Evolutionary conservation across 2,329 filamentous ascomycete species (phyloP).

Genomic region (Amauroascus verrucosus): DNA sequence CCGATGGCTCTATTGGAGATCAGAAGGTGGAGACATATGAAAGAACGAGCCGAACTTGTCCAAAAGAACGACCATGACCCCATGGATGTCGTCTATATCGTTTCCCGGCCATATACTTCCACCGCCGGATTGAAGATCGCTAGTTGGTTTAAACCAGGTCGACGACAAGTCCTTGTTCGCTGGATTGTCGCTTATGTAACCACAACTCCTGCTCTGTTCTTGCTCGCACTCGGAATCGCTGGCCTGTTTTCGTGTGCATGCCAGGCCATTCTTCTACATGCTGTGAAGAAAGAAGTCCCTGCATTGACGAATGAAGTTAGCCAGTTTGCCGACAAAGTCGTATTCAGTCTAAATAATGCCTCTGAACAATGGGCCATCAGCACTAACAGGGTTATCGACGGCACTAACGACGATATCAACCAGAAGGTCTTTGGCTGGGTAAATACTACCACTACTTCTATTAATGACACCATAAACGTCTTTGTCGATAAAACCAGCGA

Average conservation of each 20-base stretch:
- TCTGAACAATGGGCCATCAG: conserved; percentile 66
- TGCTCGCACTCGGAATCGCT: conserved; percentile 70
- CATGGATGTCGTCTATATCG: conserved; percentile 81
- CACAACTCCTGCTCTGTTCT: conserved; percentile 71
- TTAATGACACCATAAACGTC: conserved; percentile 74
- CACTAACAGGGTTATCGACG: conserved; percentile 61
- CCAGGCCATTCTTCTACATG: conserved; percentile 65
- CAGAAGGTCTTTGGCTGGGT: conserved; percentile 78
- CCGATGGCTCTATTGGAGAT: conserved; percentile 77
- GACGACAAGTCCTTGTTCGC: conserved; percentile 61
- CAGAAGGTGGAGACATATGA: conserved; percentile 62
- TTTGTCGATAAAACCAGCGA: conserved; percentile 70
- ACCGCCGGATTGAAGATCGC: conserved; percentile 60
- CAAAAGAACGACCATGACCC: conserved; percentile 59
- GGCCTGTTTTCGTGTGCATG: conserved; percentile 74
- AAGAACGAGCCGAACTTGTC: conserved; percentile 58
- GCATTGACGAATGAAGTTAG: conserved; percentile 64
- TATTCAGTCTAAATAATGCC: conserved; percentile 59
- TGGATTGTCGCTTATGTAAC: conserved; percentile 87
- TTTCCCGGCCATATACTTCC: conserved; percentile 68
- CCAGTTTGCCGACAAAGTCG: conserved; percentile 67
- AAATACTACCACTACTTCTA: conserved; percentile 64
- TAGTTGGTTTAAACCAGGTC: conserved; percentile 49
- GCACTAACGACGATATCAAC: conserved; percentile 65
- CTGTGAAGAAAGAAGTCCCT: conserved; percentile 65